Evolutionary conservation across 176 grass and related monocot species (phyloP), one percentile per base, ranked within the genome.

Genomic region (Aegilops sharonensis): DNA sequence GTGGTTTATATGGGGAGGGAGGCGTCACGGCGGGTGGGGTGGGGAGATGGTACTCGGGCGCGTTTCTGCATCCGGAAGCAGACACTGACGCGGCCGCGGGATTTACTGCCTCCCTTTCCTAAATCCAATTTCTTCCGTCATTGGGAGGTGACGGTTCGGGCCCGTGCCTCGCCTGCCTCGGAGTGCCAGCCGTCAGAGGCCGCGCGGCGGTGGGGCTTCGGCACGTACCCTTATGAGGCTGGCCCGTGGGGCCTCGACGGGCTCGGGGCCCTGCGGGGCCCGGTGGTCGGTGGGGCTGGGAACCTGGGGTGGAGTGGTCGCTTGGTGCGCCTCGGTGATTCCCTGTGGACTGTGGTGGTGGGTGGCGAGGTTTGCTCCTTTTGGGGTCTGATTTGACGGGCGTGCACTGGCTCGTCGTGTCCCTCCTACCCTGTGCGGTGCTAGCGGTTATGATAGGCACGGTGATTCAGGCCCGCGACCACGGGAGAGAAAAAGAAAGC

Each of bases 21-120:
- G 14, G 48, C 43, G 72, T 75, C 72, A 30, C 43, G 42, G 72
- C 14, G 72, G 25, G 43, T 12, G 15, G 50, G 18, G 52, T 6
- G 25, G 10, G 9, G 45, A 74, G 45, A 76, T 75, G 1, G 6
- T 37, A 29, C 43, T 75, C 13, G 42, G 72, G 11, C 23, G 24
- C 72, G 0, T 52, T 77, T 52, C 47, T 77, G 73, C 31, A 76
- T 76, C 47, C 45, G 73, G 73, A 76, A 54, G 18, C 27, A 88
- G 91, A 61, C 89, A 9, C 43, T 52, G 73, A 54, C 45, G 45
- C 18, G 45, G 72, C 45, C 47, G 48, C 45, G 73, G 73, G 15
- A 31, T 76, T 48, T 47, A 54, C 73, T 31, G 72, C 3, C 30
- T 15, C 2, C 8, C 45, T 54, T 76, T 5, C 45, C 11, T 23